Conservation (phyloP, 805 yeast genomes). For the Hanseniaspora clermontiae region DNA sequence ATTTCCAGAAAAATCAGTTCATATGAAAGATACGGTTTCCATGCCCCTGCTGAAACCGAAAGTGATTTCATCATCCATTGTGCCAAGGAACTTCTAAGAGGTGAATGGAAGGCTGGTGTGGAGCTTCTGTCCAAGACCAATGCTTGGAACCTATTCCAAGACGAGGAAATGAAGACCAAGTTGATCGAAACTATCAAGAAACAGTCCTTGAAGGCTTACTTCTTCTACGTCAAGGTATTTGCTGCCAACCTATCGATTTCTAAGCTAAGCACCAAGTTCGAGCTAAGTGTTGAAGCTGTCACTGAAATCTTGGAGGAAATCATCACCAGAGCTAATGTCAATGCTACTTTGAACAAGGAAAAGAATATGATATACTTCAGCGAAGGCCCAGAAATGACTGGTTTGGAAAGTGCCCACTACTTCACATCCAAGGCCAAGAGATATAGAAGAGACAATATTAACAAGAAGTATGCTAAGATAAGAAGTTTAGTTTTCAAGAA, state of each 20-base stretch:
- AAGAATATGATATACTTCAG: conserved; percentile 53
- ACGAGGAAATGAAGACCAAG: conserved; percentile 1
- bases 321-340: conserved; percentile 65
- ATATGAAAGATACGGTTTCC: conserved; percentile 86
- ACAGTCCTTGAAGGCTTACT: conserved; percentile 86
- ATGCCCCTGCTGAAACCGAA: conserved; percentile 95
- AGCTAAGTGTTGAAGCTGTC: conserved; percentile 44
- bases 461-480: background rate
- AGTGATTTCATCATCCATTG: conserved; percentile 89
- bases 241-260: conserved; percentile 62
- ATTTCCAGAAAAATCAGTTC: conserved; percentile 84
- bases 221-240: conserved; percentile 68
- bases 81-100: conserved; percentile 72
- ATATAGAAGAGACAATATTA: conserved; percentile 6
- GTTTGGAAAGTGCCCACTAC: conserved; percentile 77
- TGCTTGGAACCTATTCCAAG: conserved; percentile 41
- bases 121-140: conserved; percentile 46
- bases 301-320: conserved; percentile 55
- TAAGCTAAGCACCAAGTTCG: conserved; percentile 54
- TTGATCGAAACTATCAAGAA: conserved; percentile 62
- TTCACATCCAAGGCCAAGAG: conserved; percentile 38
- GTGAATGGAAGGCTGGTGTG: conserved; percentile 76
- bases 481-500: background rate
- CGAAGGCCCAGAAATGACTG: conserved; percentile 67
- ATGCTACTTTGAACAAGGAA: conserved; percentile 53